Conservation (phyloP, 257 asterid species). For the Primulina eburnea region DNA sequence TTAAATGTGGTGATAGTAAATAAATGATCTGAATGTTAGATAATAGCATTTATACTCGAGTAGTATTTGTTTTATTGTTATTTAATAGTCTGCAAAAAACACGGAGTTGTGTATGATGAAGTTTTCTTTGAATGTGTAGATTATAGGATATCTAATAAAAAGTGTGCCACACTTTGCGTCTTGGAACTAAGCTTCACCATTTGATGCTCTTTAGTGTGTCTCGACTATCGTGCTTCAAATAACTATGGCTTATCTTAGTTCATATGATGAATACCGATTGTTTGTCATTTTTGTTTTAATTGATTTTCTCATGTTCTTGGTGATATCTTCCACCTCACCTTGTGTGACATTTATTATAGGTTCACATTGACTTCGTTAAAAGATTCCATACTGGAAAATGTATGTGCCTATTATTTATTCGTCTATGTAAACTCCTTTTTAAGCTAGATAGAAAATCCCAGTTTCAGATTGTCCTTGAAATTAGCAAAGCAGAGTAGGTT, state of each 20-base stretch:
- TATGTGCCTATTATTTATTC: no score
- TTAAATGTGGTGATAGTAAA: no score
- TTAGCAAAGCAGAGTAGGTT: background rate
- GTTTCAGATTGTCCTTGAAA: background rate
- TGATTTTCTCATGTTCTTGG: background rate
- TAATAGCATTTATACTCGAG: no score
- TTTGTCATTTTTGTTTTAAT: background rate
- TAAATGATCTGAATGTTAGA: no score
- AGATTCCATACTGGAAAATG: background rate
- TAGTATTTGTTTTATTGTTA: no score
- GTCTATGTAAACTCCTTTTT: background rate
- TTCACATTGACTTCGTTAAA: background rate
- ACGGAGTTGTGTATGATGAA: no score
- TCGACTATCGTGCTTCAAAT: background rate
- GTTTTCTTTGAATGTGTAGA: no score
- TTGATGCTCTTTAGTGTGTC: background rate
- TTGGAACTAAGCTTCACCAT: background rate
- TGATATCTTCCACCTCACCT: background rate
- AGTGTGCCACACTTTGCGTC: background rate
- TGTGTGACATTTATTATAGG: background rate
- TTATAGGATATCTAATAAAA: no score
- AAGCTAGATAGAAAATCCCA: background rate
- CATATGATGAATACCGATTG: background rate
- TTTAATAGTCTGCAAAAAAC: no score
- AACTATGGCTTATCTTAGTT: background rate